Evolutionary conservation across 352 stramenopile genomes (phyloP).

Genomic region (Peronosclerospora sorghi): DNA sequence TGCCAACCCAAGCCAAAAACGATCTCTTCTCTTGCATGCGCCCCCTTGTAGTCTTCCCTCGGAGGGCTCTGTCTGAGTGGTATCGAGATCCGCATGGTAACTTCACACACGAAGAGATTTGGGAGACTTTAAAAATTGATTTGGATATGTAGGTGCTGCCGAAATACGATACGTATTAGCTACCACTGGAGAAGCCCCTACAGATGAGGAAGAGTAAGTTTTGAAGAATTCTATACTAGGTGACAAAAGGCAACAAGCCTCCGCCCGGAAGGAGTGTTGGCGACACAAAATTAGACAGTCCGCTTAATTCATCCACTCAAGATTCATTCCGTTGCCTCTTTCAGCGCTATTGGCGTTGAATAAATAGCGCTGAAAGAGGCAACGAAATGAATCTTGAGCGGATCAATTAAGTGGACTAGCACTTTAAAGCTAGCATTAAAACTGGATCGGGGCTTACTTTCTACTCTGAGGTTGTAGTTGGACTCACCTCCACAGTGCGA

Average conservation of each 20-base stretch:
- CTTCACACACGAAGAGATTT: slow-evolving; percentile 94
- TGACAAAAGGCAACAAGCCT: slow-evolving; percentile 88
- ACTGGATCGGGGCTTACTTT: slow-evolving; percentile 91
- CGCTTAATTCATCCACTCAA: slow-evolving; percentile 4
- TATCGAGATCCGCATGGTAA: slow-evolving; percentile 88
- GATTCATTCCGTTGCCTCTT: slow-evolving; percentile 90
- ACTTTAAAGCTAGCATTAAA: slow-evolving; percentile 91
- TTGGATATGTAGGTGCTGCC: slow-evolving; percentile 90
- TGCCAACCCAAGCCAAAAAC: slow-evolving; percentile 71
- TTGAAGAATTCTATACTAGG: slow-evolving; percentile 93
- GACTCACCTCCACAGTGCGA: slow-evolving; percentile 87
- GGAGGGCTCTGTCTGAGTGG: slow-evolving; percentile 43
- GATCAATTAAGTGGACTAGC: slow-evolving; percentile 95
- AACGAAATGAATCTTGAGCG: slow-evolving; percentile 94
- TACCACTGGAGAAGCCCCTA: slow-evolving; percentile 91
- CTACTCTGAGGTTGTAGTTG: slow-evolving; percentile 93
- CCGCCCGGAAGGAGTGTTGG: slow-evolving; percentile 69
- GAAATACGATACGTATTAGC: slow-evolving; percentile 93
- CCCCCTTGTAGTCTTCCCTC: too few species aligned
- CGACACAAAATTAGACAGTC: slow-evolving; percentile 25
- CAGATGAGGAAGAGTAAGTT: slow-evolving; percentile 91
- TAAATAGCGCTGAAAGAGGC: slow-evolving; percentile 88
- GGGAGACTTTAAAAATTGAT: slow-evolving; percentile 90
- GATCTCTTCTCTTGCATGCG: too few species aligned
- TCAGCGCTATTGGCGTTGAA: too few species aligned